A percentile compares a stretch with the other conserved stretches of the same genome.
phyloP scores from a whole-genome alignment of 2,329 filamentous ascomycete species.

The Fusarium pininemorale region DNA sequence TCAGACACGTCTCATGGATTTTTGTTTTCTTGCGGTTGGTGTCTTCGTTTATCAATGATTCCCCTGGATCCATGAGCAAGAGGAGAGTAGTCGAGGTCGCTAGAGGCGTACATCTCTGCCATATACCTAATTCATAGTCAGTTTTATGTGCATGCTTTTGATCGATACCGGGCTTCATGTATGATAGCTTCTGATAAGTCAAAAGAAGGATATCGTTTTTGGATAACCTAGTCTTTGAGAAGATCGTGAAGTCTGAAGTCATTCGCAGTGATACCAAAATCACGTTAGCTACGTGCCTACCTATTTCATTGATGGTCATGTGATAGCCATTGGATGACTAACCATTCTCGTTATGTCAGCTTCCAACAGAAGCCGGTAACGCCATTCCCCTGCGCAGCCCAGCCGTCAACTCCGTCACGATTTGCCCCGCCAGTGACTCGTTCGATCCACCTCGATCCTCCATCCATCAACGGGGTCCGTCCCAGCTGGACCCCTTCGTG shows the following conservation, averaged over 20 bases:
- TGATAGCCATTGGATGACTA: constrained; percentile 32
- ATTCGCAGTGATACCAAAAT: neutral
- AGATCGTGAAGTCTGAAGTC: neutral
- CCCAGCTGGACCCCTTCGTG: constrained; percentile 47
- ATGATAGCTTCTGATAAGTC: constrained; percentile 30
- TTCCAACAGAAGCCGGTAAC: constrained; percentile 2
- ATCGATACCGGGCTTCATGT: constrained; percentile 41
- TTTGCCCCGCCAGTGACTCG: constrained; percentile 52
- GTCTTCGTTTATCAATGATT: constrained; percentile 53
- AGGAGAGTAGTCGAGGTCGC: constrained; percentile 44
- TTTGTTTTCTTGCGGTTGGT: constrained; percentile 48
- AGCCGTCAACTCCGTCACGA: constrained; percentile 44
- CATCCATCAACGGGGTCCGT: constrained; percentile 49
- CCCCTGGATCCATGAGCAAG: constrained; percentile 49
- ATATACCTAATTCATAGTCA: constrained; percentile 50
- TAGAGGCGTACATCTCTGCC: constrained; percentile 46
- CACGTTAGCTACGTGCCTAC: neutral
- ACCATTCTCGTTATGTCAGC: constrained; percentile 12
- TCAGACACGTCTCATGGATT: constrained; percentile 36
- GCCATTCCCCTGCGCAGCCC: constrained; percentile 28
- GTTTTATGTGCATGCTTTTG: constrained; percentile 37
- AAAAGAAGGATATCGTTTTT: constrained; percentile 25
- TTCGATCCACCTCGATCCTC: constrained; percentile 43
- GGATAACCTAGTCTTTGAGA: constrained; percentile 5
- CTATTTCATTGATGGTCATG: neutral